Percentiles rank a stretch among this genome's conserved stretches.
These are phyloP conservation scores for Penicillium robsamsonii DNA, from an alignment of 495 filamentous ascomycete genomes.

Conservation along the genomic window DNA sequence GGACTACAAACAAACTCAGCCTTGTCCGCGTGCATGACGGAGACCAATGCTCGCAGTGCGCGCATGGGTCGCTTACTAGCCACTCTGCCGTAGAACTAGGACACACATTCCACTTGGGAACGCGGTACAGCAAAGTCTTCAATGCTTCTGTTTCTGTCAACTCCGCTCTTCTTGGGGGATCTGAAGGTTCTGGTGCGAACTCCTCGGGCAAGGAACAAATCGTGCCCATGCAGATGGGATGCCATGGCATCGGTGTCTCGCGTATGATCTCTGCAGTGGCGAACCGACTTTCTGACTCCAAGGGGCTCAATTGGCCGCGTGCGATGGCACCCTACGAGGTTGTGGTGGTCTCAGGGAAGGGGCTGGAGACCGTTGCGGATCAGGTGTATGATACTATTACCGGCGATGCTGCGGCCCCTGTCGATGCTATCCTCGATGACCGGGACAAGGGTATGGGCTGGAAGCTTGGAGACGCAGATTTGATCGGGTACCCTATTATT, in stretches of 20 bases:
- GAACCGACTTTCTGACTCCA: conserved; percentile 64
- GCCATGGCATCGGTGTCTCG: conserved; percentile 92
- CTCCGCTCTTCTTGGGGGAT: conserved; percentile 23
- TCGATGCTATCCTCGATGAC: conserved; percentile 77
- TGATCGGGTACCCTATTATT: conserved; percentile 84
- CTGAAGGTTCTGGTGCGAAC: conserved; percentile 10
- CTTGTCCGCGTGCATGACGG: conserved; percentile 63
- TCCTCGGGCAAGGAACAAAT: conserved; percentile 27
- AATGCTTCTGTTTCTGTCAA: conserved; percentile 55
- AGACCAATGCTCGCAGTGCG: conserved; percentile 71
- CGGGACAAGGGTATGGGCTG: conserved; percentile 66
- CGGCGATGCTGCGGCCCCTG: conserved; percentile 14
- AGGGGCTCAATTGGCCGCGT: conserved; percentile 85
- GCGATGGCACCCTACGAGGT: conserved; percentile 84
- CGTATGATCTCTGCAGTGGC: conserved; percentile 87
- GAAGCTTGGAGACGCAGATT: conserved; percentile 85
- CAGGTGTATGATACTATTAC: conserved; percentile 59
- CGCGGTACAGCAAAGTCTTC: conserved; percentile 77
- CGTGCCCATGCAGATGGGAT: conserved; percentile 83
- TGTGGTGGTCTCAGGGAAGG: conserved; percentile 60
- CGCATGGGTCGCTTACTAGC: conserved; percentile 57
- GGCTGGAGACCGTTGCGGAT: conserved; percentile 49
- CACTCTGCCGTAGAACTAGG: conserved; percentile 83
- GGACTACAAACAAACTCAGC: conserved; percentile 43
- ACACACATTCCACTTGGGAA: conserved; percentile 93